phyloP scores from a whole-genome alignment of 2,329 filamentous ascomycete genomes.

The Aspergillus fructus region DNA sequence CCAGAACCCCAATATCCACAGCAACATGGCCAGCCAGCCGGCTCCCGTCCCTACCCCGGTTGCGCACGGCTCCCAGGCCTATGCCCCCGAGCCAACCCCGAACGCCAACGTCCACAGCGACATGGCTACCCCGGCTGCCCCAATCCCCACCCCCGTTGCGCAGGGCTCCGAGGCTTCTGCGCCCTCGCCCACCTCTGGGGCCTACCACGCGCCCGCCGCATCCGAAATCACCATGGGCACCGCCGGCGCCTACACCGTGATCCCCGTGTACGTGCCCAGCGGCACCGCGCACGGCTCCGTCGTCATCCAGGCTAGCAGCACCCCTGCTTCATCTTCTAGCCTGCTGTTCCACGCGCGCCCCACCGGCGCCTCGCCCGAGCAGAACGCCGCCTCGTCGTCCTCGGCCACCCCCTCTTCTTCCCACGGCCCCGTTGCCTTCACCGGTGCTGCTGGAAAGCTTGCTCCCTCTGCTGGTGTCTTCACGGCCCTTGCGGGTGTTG shows the following conservation, averaged over 20 bases:
- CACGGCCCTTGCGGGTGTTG: conserved; percentile 23
- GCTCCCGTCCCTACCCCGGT: background rate
- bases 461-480: conserved; percentile 21
- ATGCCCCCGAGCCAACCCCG: too few relatives aligned
- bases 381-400: conserved; percentile 21
- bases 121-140: too few relatives aligned
- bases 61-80: background rate
- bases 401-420: conserved; percentile 39
- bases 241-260: conserved; percentile 22
- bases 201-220: background rate
- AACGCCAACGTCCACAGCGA: too few relatives aligned
- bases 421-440: conserved; percentile 26
- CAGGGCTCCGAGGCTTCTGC: too few relatives aligned
- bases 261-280: conserved; percentile 28
- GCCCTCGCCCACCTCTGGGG: background rate
- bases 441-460: conserved; percentile 22
- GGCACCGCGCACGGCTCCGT: conserved; percentile 18
- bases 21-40: background rate
- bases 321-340: conserved; percentile 18
- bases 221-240: conserved; percentile 14
- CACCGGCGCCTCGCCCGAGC: conserved; percentile 48
- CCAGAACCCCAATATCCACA: background rate
- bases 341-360: conserved; percentile 32
- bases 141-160: too few relatives aligned
- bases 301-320: conserved; percentile 18